Evolutionary conservation across 495 filamentous ascomycete genomes (phyloP).

Genomic region (Xylaria bambusicola): DNA sequence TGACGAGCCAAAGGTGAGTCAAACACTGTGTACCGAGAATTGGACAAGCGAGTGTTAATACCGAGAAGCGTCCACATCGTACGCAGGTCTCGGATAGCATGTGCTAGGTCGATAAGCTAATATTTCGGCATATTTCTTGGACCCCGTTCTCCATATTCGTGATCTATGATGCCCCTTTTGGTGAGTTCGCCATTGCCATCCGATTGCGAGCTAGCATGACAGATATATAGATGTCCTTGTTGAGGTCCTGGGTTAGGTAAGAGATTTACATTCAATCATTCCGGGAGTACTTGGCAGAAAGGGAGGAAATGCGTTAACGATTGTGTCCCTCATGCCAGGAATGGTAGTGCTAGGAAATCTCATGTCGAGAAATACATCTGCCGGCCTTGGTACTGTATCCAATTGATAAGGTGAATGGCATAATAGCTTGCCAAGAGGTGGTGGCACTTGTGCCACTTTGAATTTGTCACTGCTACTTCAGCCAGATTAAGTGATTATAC

Average conservation of each 20-base stretch:
- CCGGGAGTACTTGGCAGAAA: not conserved
- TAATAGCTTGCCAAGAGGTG: conserved; percentile 34
- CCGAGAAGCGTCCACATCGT: too few relatives aligned
- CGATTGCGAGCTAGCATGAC: not conserved
- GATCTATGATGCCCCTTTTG: not conserved
- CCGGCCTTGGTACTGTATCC: conserved; percentile 34
- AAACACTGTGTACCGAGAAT: too few relatives aligned
- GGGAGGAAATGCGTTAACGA: not conserved
- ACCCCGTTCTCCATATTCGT: not conserved
- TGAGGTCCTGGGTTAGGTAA: not conserved
- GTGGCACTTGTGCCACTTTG: conserved; percentile 20
- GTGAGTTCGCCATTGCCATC: not conserved
- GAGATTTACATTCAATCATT: not conserved
- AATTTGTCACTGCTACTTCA: conserved; percentile 19
- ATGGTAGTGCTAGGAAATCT: not conserved
- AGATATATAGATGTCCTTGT: not conserved
- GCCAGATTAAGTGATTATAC: conserved; percentile 18
- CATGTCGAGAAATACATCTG: conserved; percentile 26
- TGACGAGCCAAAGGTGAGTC: not conserved
- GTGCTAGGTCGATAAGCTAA: not conserved
- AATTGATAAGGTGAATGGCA: conserved; percentile 29
- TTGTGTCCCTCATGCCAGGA: not conserved
- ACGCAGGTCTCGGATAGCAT: too few relatives aligned
- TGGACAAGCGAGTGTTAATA: too few relatives aligned
- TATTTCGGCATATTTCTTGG: not conserved